Evolutionary conservation across 1,139 yeast species (phyloP), one percentile per base, ranked within the genome.

Genomic region (Candida sojae): DNA sequence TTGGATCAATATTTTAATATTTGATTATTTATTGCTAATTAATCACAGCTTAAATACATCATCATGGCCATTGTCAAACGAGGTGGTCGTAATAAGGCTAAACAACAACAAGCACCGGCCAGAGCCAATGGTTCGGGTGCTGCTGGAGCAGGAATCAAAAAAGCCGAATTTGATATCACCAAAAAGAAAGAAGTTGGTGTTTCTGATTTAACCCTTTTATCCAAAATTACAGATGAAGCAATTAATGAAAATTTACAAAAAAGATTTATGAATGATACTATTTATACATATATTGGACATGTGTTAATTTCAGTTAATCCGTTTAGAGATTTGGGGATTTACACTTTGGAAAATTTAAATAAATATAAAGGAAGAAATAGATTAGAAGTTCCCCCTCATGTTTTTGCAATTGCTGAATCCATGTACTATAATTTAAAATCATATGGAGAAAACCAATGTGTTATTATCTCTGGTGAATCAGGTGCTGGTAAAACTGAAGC

Each of bases 401-500:
- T 95, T 39, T 95, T 87, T 69, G 97, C 98, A 45, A 92, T 93
- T 60, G 99, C 99, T 17, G 99, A 95, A 68, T 74, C 96, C 35
- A 92, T 95, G 96, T 93, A 87, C 69, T 93, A 95, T 70, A 89
- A 92, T 66, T 81, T 95, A 84, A 92, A 92, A 69, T 87, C 96
- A 0, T 95, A 95, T 68, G 84, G 88, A 49, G 99, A 95, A 61
- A 91, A 86, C 65, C 99, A 95, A 67, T 93, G 99, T 79, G 99
- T 95, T 38, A 95, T 95, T 60, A 95, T 95, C 57, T 90, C 97
- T 5, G 99, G 99, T 46, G 99, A 95, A 67, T 90, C 97, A 0
- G 99, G 99, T 53, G 99, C 99, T 2, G 99, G 99, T 45, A 93
- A 93, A 67, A 93, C 99, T 6, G 99, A 93, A 69, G 98, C 99